Base-by-base conservation (phyloP, 2,329 filamentous ascomycete genomes). In the Coleophoma eucalyptorum region DNA sequence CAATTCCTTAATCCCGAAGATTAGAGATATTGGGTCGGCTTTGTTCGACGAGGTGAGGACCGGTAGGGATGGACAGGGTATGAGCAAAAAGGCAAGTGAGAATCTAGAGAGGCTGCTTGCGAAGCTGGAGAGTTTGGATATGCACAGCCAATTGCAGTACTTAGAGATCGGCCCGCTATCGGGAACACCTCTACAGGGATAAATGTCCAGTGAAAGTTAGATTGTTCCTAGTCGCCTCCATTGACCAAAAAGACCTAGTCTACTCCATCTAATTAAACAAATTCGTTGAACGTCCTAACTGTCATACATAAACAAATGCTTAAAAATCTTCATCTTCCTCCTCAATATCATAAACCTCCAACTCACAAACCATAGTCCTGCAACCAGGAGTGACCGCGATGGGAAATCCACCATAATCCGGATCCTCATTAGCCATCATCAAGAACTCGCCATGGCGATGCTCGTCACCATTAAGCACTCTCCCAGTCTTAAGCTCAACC, bases 391-490 rank as follows among this genome's bases (percentile, higher is more conserved):
- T 81, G 2, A 81, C 72, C 13, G 72, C 71, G 35, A 80, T 81
- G 0, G 77, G 77, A 51, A 80, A 80, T 0, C 75, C 75, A 1
- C 78, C 78, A 59, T 81, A 81, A 53, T 81, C 77, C 0, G 77
- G 26, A 8, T 26, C 26, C 2, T 3, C 4, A 26, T 26, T 26
- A 7, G 26, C 26, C 26, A 26, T 26, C 26, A 26, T 26, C 5
- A 26, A 6, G 4, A 26, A 26, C 26, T 26, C 26, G 6, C 26
- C 26, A 26, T 26, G 26, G 26, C 26, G 26, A 26, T 26, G 26
- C 26, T 26, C 26, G 26, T 26, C 26, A 8, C 26, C 26, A 26
- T 26, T 26, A 26, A 26, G 26, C 26, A 26, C 26, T 8, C 26
- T 5, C 26, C 26, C 26, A 5, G 26, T 26, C 26, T 5, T 26